Conservation (phyloP, 441 rosid genomes). For the Codiaeum variegatum region DNA sequence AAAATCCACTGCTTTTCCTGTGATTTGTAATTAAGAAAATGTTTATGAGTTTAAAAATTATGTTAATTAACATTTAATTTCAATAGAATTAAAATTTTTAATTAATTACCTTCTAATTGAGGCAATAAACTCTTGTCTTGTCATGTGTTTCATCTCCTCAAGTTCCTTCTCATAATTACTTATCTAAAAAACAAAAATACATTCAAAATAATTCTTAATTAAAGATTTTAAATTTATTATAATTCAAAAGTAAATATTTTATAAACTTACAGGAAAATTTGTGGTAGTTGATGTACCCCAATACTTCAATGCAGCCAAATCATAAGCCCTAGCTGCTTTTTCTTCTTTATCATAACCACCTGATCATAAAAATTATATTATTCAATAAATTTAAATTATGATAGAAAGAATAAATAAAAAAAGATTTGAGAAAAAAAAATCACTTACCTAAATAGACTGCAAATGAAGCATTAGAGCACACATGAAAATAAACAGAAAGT, state of each 20-base stretch:
- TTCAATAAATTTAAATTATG: neutral
- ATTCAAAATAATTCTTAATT: too few species aligned
- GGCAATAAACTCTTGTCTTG: slow-evolving; percentile 95
- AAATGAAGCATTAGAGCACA: slow-evolving; percentile 16
- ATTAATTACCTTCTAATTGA: slow-evolving; percentile 85
- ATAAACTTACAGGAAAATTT: slow-evolving; percentile 63
- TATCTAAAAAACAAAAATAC: slow-evolving; percentile 39
- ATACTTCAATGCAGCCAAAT: slow-evolving; percentile 87
- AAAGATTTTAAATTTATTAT: neutral
- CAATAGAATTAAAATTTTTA: too few species aligned
- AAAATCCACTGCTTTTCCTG: slow-evolving; percentile 98
- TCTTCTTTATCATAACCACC: slow-evolving; percentile 99
- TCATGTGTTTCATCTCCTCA: slow-evolving; percentile 97
- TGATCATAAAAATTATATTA: slow-evolving; percentile 16
- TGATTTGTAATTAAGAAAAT: neutral
- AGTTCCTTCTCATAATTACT: slow-evolving; percentile 88
- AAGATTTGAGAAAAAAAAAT: neutral
- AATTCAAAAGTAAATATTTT: neutral
- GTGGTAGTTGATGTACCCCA: slow-evolving; percentile 97
- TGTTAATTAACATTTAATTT: too few species aligned
- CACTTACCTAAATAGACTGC: slow-evolving; percentile 88
- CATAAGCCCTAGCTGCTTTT: slow-evolving; percentile 96
- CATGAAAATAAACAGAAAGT: slow-evolving; percentile 18
- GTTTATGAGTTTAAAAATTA: too few species aligned
- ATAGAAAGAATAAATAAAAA: neutral